Evolutionary conservation across 495 filamentous ascomycete species (phyloP).

Genomic region (Xylaria grammica): DNA sequence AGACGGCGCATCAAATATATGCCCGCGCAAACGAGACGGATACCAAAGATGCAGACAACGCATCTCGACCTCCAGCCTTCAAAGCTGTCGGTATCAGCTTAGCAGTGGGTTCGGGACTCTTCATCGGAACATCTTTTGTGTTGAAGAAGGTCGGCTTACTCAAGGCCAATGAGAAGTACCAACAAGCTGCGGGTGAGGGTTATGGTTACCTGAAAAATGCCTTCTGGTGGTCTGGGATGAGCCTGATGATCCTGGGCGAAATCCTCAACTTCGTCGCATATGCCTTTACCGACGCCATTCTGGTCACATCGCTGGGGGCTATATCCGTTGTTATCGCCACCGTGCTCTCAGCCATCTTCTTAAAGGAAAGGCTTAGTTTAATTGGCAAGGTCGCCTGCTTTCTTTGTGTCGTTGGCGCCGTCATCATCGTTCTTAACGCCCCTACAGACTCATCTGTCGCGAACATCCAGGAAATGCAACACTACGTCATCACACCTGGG

Average conservation of each 20-base stretch:
- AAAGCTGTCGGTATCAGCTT: slow-evolving; percentile 88
- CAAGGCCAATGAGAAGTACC: slow-evolving; percentile 93
- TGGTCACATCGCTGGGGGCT: slow-evolving; percentile 95
- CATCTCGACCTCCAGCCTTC: slow-evolving; percentile 58
- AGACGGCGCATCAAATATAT: slow-evolving; percentile 48
- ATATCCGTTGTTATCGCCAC: slow-evolving; percentile 94
- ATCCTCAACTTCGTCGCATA: slow-evolving; percentile 98
- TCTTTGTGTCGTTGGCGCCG: slow-evolving; percentile 88
- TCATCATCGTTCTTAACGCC: slow-evolving; percentile 94
- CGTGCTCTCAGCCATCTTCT: slow-evolving; percentile 90
- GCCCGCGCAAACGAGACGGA: slow-evolving; percentile 41
- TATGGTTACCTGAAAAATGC: slow-evolving; percentile 97
- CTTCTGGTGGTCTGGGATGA: slow-evolving; percentile 98
- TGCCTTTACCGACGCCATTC: slow-evolving; percentile 94
- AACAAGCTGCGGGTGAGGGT: slow-evolving; percentile 93
- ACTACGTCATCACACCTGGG: slow-evolving; percentile 83
- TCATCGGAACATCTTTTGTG: slow-evolving; percentile 95
- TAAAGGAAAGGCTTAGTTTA: slow-evolving; percentile 94
- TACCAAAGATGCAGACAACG: slow-evolving; percentile 22
- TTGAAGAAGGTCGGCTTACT: slow-evolving; percentile 92
- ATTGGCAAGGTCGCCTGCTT: slow-evolving; percentile 97
- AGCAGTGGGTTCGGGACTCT: slow-evolving; percentile 85
- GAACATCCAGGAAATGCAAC: slow-evolving; percentile 91
- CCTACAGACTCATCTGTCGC: slow-evolving; percentile 82
- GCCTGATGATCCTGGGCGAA: slow-evolving; percentile 94